These are phyloP conservation scores for Epichloe festucae DNA, from an alignment of 2,329 filamentous ascomycete species.

Conservation along the genomic window DNA sequence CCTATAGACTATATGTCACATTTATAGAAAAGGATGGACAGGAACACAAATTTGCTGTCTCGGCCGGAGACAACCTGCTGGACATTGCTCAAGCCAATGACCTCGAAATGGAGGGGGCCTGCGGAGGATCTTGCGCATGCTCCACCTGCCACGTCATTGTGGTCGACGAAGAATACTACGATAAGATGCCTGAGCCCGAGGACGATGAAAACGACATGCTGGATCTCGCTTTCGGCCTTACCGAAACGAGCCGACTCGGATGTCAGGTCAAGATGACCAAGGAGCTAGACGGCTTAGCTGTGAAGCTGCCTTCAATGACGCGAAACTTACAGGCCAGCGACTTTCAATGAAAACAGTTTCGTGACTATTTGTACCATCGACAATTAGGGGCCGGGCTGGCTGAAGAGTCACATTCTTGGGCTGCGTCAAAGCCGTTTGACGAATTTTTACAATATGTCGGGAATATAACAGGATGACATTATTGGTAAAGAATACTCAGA, in stretches of 20 bases:
- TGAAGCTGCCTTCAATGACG: constrained; percentile 85
- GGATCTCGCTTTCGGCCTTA: constrained; percentile 79
- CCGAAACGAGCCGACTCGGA: constrained; percentile 70
- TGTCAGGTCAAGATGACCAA: constrained; percentile 89
- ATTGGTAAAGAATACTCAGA: too few relatives aligned
- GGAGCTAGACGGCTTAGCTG: constrained; percentile 74
- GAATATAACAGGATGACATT: background rate
- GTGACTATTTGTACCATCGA: background rate
- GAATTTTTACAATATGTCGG: constrained; percentile 3
- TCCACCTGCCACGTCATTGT: constrained; percentile 90
- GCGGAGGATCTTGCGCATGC: constrained; percentile 86
- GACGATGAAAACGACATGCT: constrained; percentile 85
- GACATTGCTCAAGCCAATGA: constrained; percentile 93
- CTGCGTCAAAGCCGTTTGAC: background rate
- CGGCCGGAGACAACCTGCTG: constrained; percentile 80
- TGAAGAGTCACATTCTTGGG: background rate
- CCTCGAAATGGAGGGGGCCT: constrained; percentile 93
- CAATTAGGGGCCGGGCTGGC: background rate
- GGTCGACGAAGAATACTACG: constrained; percentile 56
- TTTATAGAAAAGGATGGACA: constrained; percentile 86
- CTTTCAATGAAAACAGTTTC: constrained; percentile 37
- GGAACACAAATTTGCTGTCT: constrained; percentile 64
- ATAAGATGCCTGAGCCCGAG: constrained; percentile 64
- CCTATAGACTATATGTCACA: constrained; percentile 63
- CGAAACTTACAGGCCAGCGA: constrained; percentile 92